Base-by-base conservation (phyloP, 2,329 filamentous ascomycete genomes). In the Exophiala mesophila region DNA sequence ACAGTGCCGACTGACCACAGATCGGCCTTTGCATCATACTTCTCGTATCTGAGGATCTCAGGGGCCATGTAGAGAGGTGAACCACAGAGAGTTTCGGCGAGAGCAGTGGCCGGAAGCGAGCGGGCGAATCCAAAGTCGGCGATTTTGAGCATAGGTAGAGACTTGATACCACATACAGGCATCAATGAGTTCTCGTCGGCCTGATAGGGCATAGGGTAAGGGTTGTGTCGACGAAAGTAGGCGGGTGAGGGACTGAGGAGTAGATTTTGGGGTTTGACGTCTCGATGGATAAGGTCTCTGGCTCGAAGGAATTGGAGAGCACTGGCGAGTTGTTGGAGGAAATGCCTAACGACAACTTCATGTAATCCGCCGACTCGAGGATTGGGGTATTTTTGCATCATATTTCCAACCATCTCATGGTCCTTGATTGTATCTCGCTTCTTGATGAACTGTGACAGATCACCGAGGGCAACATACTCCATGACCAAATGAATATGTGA, bases 121-220 rank as follows among this genome's bases (percentile, higher is more conserved):
- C 92, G 82, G 42, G 92, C 92, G 62, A 98, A 98, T n/a, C 92
- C 92, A 60, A 98, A 98, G 68, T 98, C 92, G 44, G 92, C 92
- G 56, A 98, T 82, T 69, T 98, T 98, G 47, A 98, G 78, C 83
- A 97, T 94, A 3, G 92, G 92, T 30, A 98, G 68, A 13, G 88
- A 92, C 39, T 79, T 74, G 20, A 98, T 70, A 5, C 92, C 92
- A 18, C 83, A 82, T 18, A 83, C 77, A 3, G 90, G 88, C 32
- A 87, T 84, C 42, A 92, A 72, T 1, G 88, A 89, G 60, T 89
- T 80, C 31, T 84, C 81, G 57, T 85, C 89, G 38, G 82, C 84
- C 62, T 92, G 81, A 44, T 92, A 81, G 13, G 85, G 82, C 45
- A 83, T 77, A 23, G 74, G 70, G 46, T 79, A 73, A 41, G 78